Evolutionary conservation across 805 yeast genomes (phyloP).

Genomic region (Isabelozyma pseudorhagii): DNA sequence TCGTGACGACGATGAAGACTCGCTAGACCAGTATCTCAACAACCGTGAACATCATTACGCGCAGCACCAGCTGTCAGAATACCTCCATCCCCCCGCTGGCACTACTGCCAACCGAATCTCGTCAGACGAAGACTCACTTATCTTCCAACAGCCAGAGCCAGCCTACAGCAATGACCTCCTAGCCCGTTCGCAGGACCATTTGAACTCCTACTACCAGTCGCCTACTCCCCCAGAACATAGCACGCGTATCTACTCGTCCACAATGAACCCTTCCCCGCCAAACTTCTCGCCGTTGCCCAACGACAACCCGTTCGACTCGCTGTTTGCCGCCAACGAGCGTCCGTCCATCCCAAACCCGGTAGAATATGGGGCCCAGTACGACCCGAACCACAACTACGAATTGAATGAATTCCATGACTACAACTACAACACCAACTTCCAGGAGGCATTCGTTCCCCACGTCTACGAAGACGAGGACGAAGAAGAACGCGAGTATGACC

Average conservation of each 20-base stretch:
- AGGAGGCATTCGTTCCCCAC: slow-evolving; percentile 43
- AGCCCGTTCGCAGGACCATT: slow-evolving; percentile 17
- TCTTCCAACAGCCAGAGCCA: slow-evolving; percentile 28
- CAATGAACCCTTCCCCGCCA: slow-evolving; percentile 6
- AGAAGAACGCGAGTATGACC: slow-evolving; percentile 38
- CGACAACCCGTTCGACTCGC: slow-evolving; percentile 11
- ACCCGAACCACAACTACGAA: slow-evolving; percentile 12
- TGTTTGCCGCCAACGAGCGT: slow-evolving; percentile 2
- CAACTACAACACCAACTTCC: slow-evolving; percentile 14
- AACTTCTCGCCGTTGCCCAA: slow-evolving; percentile 12
- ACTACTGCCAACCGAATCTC: background rate
- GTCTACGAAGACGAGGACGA: slow-evolving; percentile 39
- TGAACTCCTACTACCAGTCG: slow-evolving; percentile 18
- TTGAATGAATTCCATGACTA: slow-evolving; percentile 20
- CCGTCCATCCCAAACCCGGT: slow-evolving; percentile 4
- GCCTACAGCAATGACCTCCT: slow-evolving; percentile 11
- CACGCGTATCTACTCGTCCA: background rate
- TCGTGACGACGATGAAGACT: background rate
- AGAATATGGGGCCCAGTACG: slow-evolving; percentile 7
- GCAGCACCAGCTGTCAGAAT: background rate
- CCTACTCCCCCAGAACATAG: slow-evolving; percentile 6
- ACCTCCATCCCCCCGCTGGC: background rate
- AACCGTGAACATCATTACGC: background rate
- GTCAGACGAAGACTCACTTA: slow-evolving; percentile 14
- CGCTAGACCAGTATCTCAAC: background rate